These are phyloP conservation scores for Boeremia exigua DNA, from an alignment of 2,329 filamentous ascomycete genomes.

Conservation along the genomic window DNA sequence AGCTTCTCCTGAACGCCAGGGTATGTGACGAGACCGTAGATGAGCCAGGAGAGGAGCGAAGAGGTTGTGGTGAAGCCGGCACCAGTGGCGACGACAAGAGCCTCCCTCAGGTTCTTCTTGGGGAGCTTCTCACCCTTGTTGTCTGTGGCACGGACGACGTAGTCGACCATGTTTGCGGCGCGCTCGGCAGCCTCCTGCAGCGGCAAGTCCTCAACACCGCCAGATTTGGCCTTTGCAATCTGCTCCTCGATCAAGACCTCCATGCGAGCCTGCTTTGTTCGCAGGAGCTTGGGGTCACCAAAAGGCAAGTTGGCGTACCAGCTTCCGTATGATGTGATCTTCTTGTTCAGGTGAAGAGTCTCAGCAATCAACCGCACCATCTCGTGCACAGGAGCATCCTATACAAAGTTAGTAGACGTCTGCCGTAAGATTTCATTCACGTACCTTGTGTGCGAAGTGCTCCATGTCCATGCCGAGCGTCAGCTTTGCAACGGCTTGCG, in stretches of 20 bases:
- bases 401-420: background rate
- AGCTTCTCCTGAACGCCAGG: slow-evolving; percentile 27
- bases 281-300: slow-evolving; percentile 57
- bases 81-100: slow-evolving; percentile 47
- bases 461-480: slow-evolving; percentile 54
- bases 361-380: slow-evolving; percentile 61
- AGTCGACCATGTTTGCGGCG: slow-evolving; percentile 45
- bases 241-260: slow-evolving; percentile 23
- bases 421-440: background rate
- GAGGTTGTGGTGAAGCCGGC: slow-evolving; percentile 32
- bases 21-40: slow-evolving; percentile 28
- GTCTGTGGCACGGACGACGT: slow-evolving; percentile 28
- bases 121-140: slow-evolving; percentile 31
- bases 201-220: slow-evolving; percentile 39
- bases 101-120: slow-evolving; percentile 40
- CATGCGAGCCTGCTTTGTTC: slow-evolving; percentile 23
- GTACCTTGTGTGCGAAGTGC: slow-evolving; percentile 47
- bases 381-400: slow-evolving; percentile 57
- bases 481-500: slow-evolving; percentile 54
- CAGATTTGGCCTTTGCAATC: slow-evolving; percentile 20
- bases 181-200: slow-evolving; percentile 48
- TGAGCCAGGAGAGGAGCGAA: slow-evolving; percentile 29
- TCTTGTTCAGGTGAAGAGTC: slow-evolving; percentile 64
- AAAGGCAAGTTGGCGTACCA: slow-evolving; percentile 66
- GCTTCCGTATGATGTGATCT: slow-evolving; percentile 59